These are phyloP conservation scores for Taphrina wiesneri DNA, from an alignment of 1,139 yeast genomes.

Conservation along the genomic window DNA sequence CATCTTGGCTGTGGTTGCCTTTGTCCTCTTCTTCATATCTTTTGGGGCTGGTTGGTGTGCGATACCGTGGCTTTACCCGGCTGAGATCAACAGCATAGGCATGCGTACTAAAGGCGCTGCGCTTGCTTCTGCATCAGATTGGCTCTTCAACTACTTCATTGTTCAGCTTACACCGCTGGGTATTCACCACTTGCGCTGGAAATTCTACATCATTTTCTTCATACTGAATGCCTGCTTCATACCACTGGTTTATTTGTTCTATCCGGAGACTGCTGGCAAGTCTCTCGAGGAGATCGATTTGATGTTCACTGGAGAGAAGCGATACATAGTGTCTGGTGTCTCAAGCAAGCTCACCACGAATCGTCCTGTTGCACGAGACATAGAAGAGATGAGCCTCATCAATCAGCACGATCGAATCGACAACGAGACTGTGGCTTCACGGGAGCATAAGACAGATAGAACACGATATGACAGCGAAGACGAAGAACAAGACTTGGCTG, in stretches of 20 bases:
- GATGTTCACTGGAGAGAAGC: conserved; percentile 48
- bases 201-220: conserved; percentile 53
- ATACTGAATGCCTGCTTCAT: conserved; percentile 48
- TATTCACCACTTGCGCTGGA: conserved; percentile 52
- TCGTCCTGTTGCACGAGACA: neutral
- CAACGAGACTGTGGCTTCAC: neutral
- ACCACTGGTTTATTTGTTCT: conserved; percentile 65
- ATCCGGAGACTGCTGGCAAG: conserved; percentile 67
- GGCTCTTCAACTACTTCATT: conserved; percentile 58
- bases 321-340: conserved; percentile 12
- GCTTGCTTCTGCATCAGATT: conserved; percentile 57
- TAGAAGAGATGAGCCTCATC: conserved; percentile 25
- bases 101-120: conserved; percentile 62
- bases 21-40: conserved; percentile 41
- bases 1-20: conserved; percentile 37
- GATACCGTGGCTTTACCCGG: conserved; percentile 55
- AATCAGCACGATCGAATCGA: neutral
- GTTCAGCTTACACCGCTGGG: conserved; percentile 57
- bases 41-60: conserved; percentile 36
- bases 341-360: conserved; percentile 2
- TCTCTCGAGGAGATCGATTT: conserved; percentile 64
- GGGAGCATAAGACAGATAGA: neutral
- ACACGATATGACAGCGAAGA: conserved; percentile 1
- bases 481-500: conserved; percentile 9
- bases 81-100: conserved; percentile 52